Evolutionary conservation across 2,329 filamentous ascomycete species (phyloP), one percentile per base, ranked within the genome.

Genomic region (Penicillium brasilianum): DNA sequence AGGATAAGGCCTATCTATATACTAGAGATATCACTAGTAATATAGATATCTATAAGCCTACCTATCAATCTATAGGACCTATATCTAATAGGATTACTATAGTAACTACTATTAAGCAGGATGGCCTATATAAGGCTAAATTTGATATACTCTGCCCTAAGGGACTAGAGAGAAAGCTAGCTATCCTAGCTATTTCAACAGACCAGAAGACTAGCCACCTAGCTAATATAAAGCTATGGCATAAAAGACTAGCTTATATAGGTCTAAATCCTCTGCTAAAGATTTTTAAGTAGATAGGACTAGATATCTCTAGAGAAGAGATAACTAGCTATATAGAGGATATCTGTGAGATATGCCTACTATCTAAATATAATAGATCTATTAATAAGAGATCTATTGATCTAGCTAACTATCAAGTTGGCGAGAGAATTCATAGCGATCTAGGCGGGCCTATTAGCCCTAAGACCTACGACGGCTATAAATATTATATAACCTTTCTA

Each of bases 51-150:
- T 34, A 34, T 6, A 10, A 2, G 10, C 2, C 32, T 34, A 34
- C n/a, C n/a, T n/a, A n/a, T n/a, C n/a, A 13, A 13, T 9, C 32
- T 34, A 34, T 34, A 4, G 5, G 10, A 13, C 32, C 32, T 34
- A n/a, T n/a, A 34, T 9, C 32, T 34, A 34, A 9, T 34, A 34
- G 32, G 11, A 34, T 9, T 13, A 34, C 32, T 34, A 34, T 34
- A 10, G 37, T 22, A 6, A n/a, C 34, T 39, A 3, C 16, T 39
- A 39, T 11, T 57, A 30, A 54, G 54, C 14, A 36, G 30, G 22
- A 34, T 41, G 16, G 36, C 10, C 32, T 61, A n/a, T 61, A 57
- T 36, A 53, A 60, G 22, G 22, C 41, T 44, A 44, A 20, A 8
- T 6, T 22, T 22, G 7, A 22, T 22, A 22, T 44, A 5, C n/a